Percentiles rank a stretch among this genome's conserved stretches.
Evolutionary conservation across 1,284 basidiomycete genomes (phyloP).

Genomic region (Ganoderma lucidum): DNA sequence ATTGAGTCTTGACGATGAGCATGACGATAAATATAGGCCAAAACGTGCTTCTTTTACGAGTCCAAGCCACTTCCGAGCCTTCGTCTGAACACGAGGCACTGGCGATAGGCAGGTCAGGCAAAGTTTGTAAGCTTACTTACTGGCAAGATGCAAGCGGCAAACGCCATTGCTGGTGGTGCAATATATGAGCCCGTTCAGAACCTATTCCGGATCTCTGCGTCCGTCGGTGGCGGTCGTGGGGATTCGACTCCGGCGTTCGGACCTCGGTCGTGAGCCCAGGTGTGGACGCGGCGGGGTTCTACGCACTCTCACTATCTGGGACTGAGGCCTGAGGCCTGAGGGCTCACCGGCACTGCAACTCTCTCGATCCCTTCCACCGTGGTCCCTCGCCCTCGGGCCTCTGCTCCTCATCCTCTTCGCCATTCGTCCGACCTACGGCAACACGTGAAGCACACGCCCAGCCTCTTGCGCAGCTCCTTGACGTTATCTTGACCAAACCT

Average conservation of each 20-base stretch:
- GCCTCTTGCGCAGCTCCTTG: conserved; percentile 1
- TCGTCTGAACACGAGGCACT: neutral
- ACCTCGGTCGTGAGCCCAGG: neutral
- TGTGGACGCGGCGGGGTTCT: neutral
- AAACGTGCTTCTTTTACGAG: neutral
- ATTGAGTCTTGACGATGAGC: conserved; percentile 24
- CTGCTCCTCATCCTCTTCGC: neutral
- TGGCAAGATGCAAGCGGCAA: neutral
- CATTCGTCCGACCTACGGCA: neutral
- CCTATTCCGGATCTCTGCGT: neutral
- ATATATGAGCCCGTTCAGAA: neutral
- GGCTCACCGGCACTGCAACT: neutral
- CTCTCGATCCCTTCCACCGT: neutral
- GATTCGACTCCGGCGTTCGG: neutral
- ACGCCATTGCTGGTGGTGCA: neutral
- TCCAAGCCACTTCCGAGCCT: neutral
- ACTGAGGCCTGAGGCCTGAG: too few relatives aligned
- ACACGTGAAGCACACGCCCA: neutral
- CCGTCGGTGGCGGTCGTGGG: neutral
- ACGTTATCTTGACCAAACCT: neutral
- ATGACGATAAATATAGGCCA: conserved; percentile 9
- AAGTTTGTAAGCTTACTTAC: neutral
- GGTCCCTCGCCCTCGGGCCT: neutral
- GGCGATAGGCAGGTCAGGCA: neutral
- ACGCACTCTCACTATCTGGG: too few relatives aligned